phyloP scores from a whole-genome alignment of 1,139 yeast species.

The Candida anutae region DNA sequence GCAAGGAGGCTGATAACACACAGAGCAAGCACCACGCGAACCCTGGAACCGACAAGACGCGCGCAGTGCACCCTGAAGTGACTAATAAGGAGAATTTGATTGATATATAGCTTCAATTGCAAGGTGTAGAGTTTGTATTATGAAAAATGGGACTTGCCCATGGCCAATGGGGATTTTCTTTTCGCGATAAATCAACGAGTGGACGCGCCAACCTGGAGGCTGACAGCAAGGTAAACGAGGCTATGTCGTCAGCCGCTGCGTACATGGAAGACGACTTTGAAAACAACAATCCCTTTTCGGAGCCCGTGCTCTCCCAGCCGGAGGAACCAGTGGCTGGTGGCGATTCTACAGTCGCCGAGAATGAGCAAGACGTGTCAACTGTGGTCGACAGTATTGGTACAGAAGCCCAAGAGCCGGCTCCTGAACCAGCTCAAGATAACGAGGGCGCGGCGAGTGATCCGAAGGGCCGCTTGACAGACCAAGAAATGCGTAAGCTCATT shows the following conservation, averaged over 20 bases:
- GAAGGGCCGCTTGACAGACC: conserved; percentile 16
- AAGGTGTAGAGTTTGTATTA: too few relatives aligned
- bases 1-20: not conserved
- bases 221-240: too few relatives aligned
- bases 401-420: not conserved
- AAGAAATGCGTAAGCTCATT: conserved; percentile 36
- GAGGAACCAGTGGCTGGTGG: not conserved
- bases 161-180: too few relatives aligned
- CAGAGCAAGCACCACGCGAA: conserved; percentile 1
- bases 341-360: conserved; percentile 1
- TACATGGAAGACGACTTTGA: conserved; percentile 61
- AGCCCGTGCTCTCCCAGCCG: conserved; percentile 13
- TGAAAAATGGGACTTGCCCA: too few relatives aligned
- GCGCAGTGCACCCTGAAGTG: too few relatives aligned
- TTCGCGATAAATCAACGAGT: too few relatives aligned
- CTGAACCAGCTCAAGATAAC: conserved; percentile 2
- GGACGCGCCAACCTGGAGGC: too few relatives aligned
- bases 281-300: conserved; percentile 57
- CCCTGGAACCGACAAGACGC: too few relatives aligned
- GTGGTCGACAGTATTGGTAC: not conserved
- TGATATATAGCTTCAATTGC: too few relatives aligned
- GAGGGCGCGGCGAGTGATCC: conserved; percentile 4
- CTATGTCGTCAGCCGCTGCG: conserved; percentile 50
- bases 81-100: too few relatives aligned
- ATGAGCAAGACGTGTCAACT: not conserved